Base-by-base conservation (phyloP, 306 rosid genomes). In the Trifolium dubium region DNA sequence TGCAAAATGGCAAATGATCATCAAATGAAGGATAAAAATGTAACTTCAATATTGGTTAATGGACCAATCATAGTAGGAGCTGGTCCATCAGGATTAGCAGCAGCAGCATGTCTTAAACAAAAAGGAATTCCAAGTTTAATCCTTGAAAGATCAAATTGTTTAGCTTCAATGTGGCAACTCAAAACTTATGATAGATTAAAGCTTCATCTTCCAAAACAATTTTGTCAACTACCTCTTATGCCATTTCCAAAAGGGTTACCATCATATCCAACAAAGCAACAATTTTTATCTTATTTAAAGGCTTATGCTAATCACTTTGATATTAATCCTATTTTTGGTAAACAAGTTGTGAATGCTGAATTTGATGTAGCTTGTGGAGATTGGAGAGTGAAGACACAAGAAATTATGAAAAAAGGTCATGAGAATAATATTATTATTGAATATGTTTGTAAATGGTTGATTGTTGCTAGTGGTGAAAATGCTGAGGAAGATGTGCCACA, bases 61-160 rank as follows among this genome's bases (percentile, higher is more conserved):
- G 98, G 93, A 59, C 89, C 98, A 15, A 78, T 95, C 29, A 89
- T 95, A 53, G 93, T 95, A 6, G 99, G 99, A 5, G 99, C 96
- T 69, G 99, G 99, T 19, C 99, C 99, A 7, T 92, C 99, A 0
- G 99, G 99, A 8, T 62, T 95, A 70, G 99, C 99, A 5, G 86
- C 79, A 11, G 96, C 98, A 0, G 98, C 99, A 28, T 95, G 99
- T 78, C 93, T 95, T 2, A 88, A 86, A 84, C 82, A 87, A 32
- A 88, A 83, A 82, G 93, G 89, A 0, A 82, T 92, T 44, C 89
- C 84, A 34, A 86, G 88, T 75, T 73, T 90, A 35, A 85, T 92
- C 49, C 86, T 95, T 3, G 99, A 95, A 81, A 81, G 82, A 58
- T 81, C 85, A 4, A 35, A 86, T 56, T 95, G 99, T 82, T 77